Conservation (phyloP, 2,329 filamentous ascomycete genomes). For the Shiraia sp. region DNA sequence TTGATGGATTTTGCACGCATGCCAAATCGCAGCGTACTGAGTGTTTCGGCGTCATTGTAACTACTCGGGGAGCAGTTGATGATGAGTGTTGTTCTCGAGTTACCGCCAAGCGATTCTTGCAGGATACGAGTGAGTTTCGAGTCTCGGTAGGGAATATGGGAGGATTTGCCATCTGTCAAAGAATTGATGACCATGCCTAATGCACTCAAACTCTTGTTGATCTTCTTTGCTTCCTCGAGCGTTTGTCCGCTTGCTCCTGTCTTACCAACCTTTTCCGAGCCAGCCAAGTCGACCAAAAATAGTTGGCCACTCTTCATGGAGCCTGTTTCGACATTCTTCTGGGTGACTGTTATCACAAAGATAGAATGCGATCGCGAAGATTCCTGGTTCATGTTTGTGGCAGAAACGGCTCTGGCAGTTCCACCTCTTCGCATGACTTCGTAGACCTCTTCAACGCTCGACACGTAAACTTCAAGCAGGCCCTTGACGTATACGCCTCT, state of each 20-base stretch:
- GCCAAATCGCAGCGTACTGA: conserved; percentile 91
- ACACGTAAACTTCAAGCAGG: conserved; percentile 91
- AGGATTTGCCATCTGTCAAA: conserved; percentile 94
- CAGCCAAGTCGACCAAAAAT: conserved; percentile 96
- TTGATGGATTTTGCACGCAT: conserved; percentile 98
- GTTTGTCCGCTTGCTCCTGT: conserved; percentile 97
- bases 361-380: conserved; percentile 98
- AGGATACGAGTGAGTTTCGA: conserved; percentile 96
- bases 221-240: conserved; percentile 98
- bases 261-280: conserved; percentile 98
- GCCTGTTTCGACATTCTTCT: conserved; percentile 96
- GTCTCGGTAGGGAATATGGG: conserved; percentile 94
- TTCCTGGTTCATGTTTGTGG: conserved; percentile 99
- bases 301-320: conserved; percentile 95
- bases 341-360: conserved; percentile 93
- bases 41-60: conserved; percentile 94
- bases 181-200: conserved; percentile 99
- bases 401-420: conserved; percentile 84
- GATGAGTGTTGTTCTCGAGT: conserved; percentile 96
- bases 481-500: conserved; percentile 96
- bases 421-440: conserved; percentile 95
- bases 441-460: conserved; percentile 92
- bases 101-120: conserved; percentile 96
- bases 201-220: conserved; percentile 99
- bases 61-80: conserved; percentile 99